These are phyloP conservation scores for Botrytis aclada DNA, from an alignment of 2,329 filamentous ascomycete genomes.

Conservation along the genomic window DNA sequence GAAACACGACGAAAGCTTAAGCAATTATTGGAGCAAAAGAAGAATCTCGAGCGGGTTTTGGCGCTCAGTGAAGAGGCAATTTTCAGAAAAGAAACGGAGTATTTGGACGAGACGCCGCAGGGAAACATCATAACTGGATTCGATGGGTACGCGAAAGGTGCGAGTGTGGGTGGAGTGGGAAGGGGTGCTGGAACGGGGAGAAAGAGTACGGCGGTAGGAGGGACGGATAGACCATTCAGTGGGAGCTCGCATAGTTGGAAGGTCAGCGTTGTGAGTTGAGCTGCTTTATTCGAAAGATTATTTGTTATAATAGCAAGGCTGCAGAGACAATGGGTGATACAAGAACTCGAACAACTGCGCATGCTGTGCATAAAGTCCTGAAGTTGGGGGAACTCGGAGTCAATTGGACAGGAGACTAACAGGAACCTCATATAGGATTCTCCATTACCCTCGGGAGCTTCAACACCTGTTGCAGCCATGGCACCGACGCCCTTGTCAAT, in stretches of 20 bases:
- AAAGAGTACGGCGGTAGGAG: conserved; percentile 57
- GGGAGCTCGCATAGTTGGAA: conserved; percentile 57
- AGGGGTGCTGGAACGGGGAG: conserved; percentile 54
- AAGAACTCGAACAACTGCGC: not conserved
- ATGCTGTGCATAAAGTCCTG: not conserved
- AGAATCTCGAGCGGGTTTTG: conserved; percentile 40
- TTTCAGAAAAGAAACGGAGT: conserved; percentile 75
- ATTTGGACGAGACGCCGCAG: conserved; percentile 82
- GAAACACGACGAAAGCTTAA: conserved; percentile 65
- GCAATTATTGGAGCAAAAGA: conserved; percentile 64
- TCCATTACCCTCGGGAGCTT: conserved; percentile 33
- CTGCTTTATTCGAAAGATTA: not conserved
- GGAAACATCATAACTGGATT: conserved; percentile 98
- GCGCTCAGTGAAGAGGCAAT: conserved; percentile 70
- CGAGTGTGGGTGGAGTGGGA: conserved; percentile 50
- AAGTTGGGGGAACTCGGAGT: not conserved
- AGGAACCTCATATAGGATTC: conserved; percentile 29
- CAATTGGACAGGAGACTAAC: not conserved
- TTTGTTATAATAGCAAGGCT: not conserved
- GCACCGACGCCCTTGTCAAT: conserved; percentile 56
- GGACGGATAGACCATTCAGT: conserved; percentile 69
- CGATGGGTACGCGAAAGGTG: conserved; percentile 95
- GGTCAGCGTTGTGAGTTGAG: conserved; percentile 40
- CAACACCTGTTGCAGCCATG: conserved; percentile 40
- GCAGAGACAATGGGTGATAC: not conserved